Conservation (phyloP, 176 grass and related monocot species). For the Phoenix roebelenii region DNA sequence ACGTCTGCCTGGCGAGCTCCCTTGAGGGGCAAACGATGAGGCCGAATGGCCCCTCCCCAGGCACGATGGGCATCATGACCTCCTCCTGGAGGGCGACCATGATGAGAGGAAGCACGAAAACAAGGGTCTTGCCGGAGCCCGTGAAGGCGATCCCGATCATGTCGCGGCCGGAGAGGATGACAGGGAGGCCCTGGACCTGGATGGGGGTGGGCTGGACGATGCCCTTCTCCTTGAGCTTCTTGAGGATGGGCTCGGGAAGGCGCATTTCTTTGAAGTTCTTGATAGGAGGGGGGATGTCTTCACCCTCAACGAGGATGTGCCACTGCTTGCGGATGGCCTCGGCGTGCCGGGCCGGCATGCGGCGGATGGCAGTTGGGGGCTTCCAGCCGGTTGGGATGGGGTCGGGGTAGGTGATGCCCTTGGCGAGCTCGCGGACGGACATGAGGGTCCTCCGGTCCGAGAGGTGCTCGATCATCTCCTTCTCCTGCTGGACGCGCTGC, state of each 20-base stretch:
- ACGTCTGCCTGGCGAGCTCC: slow-evolving; percentile 89
- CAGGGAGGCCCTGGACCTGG: slow-evolving; percentile 78
- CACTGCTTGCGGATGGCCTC: slow-evolving; percentile 53
- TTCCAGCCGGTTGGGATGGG: slow-evolving; percentile 57
- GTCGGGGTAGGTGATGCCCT: slow-evolving; percentile 57
- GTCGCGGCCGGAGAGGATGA: slow-evolving; percentile 71
- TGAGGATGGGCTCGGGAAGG: slow-evolving; percentile 60
- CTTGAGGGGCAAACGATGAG: slow-evolving; percentile 74
- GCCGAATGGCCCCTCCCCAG: slow-evolving; percentile 76
- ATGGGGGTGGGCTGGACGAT: slow-evolving; percentile 88
- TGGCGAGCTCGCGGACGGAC: slow-evolving; percentile 69
- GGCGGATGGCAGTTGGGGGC: slow-evolving; percentile 44
- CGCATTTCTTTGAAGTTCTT: slow-evolving; percentile 64
- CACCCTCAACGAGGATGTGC: slow-evolving; percentile 79
- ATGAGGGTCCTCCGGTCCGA: slow-evolving; percentile 54
- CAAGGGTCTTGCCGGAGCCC: slow-evolving; percentile 72
- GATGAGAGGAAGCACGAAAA: slow-evolving; percentile 76
- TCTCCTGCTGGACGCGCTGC: slow-evolving; percentile 46
- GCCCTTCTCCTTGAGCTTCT: slow-evolving; percentile 58
- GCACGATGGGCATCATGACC: slow-evolving; percentile 61
- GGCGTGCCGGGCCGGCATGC: slow-evolving; percentile 32
- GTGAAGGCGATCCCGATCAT: slow-evolving; percentile 94
- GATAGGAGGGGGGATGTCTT: slow-evolving; percentile 60
- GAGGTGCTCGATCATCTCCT: slow-evolving; percentile 47
- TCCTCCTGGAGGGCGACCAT: slow-evolving; percentile 88